Evolutionary conservation across 768 basidiomycete genomes (phyloP).

Genomic region (Leccinum rimulosum): DNA sequence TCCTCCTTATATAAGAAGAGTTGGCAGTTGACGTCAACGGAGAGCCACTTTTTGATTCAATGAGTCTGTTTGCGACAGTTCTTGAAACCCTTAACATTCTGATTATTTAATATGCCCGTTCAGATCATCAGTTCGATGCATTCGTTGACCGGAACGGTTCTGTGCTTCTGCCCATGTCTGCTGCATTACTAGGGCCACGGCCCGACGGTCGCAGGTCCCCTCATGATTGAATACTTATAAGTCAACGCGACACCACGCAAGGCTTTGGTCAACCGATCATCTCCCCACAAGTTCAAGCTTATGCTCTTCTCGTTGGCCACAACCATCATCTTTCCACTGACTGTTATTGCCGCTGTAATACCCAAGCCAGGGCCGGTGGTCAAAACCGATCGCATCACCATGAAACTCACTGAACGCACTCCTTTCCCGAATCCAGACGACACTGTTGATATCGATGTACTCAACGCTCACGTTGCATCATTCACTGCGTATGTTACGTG

Average conservation of each 20-base stretch:
- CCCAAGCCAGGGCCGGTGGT: neutral
- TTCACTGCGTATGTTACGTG: neutral
- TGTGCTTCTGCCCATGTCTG: neutral
- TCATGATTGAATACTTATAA: neutral
- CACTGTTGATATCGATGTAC: neutral
- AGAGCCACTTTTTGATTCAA: too few relatives aligned
- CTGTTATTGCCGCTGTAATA: neutral
- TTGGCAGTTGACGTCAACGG: too few relatives aligned
- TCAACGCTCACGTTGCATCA: neutral
- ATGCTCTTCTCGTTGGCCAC: neutral
- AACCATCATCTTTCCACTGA: neutral
- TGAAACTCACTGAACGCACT: neutral
- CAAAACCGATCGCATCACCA: neutral
- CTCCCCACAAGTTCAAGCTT: neutral
- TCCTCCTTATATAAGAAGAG: too few relatives aligned
- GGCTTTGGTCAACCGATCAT: neutral
- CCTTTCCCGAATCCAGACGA: neutral
- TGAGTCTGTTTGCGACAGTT: neutral
- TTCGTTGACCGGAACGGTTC: neutral
- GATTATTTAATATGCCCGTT: too few relatives aligned
- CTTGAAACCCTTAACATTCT: neutral
- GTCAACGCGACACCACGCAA: neutral
- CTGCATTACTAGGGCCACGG: neutral
- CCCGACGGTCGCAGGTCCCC: neutral
- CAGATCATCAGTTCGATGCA: neutral